Base-by-base conservation (phyloP, 2,329 filamentous ascomycete species). In the Lasiodiplodia hormozganensis region DNA sequence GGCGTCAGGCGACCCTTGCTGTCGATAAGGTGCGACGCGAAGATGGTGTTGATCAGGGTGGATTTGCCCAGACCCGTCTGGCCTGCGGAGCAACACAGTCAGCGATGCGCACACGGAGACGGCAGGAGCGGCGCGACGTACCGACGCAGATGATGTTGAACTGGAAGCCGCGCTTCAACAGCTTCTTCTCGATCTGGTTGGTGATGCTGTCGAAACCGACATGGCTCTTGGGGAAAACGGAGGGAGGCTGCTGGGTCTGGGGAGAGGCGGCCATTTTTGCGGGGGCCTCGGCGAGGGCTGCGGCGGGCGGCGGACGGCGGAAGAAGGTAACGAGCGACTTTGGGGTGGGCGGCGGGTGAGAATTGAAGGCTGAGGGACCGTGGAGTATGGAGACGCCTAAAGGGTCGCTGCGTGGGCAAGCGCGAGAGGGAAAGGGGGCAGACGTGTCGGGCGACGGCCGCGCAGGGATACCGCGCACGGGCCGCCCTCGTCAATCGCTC, bases 121-220 rank as follows among this genome's bases (percentile, higher is more conserved):
- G 25, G 62, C 52, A 21, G 40, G 28, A 11, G 23, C n/a, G 28
- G 47, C 6, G 36, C 66, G 71, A 90, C 95, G 82, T 87, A 98
- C 96, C 96, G 82, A 98, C 96, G 82, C 94, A 97, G 83, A 98
- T 98, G 80, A 98, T 92, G 82, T 99, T 99, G 90, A 99, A 99
- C 85, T 99, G 96, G 85, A 99, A 99, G 77, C 96, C 96, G 85
- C 96, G 94, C 89, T 99, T 99, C 85, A 99, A 84, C 81, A 98
- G 91, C 91, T 99, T 99, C 86, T 93, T 92, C 90, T 99, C 96
- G 77, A 99, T 99, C 87, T 99, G 96, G 75, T 91, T 94, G 76
- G 96, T 99, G 88, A 99, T 99, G 87, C 94, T 97, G 87, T 99
- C 96, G 87, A 99, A 99, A 89, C 96, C 96, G 83, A 99, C 96